Conservation (phyloP, 139 green algal genomes). For the Monoraphidium neglectum region DNA sequence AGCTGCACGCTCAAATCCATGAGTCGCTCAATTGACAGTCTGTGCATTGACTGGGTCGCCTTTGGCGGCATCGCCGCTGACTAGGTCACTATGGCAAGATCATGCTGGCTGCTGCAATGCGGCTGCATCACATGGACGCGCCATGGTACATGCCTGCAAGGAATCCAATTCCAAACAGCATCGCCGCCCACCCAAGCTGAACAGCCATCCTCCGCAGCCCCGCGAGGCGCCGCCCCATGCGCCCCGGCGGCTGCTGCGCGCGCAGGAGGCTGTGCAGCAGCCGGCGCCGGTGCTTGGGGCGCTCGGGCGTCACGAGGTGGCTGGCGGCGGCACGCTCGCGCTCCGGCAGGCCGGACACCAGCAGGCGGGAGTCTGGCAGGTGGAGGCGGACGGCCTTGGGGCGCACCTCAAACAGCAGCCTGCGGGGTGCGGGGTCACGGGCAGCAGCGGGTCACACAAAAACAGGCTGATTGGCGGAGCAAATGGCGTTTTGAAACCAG, state of each 20-base stretch:
- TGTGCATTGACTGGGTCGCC: too few relatives aligned
- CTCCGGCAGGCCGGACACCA: constrained; percentile 9
- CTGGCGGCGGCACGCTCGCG: background rate
- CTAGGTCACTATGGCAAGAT: too few relatives aligned
- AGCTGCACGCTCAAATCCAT: too few relatives aligned
- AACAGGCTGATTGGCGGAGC: too few relatives aligned
- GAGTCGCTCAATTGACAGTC: too few relatives aligned
- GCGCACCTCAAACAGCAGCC: constrained; percentile 28
- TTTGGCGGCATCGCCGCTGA: too few relatives aligned
- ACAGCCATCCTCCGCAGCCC: background rate
- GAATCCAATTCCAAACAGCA: background rate
- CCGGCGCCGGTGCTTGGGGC: background rate
- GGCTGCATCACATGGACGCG: too few relatives aligned
- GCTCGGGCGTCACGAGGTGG: background rate
- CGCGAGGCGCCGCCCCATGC: background rate
- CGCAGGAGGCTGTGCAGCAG: background rate
- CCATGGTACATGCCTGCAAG: too few relatives aligned
- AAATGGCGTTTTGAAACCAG: too few relatives aligned
- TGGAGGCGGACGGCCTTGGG: constrained; percentile 12
- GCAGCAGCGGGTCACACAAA: constrained; percentile 1
- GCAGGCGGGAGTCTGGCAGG: constrained; percentile 27
- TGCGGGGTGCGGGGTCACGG: background rate
- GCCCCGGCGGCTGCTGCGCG: background rate
- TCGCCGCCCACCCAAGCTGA: background rate
- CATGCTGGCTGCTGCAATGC: too few relatives aligned